Evolutionary conservation across 2,329 filamentous ascomycete species (phyloP).

Genomic region (Dothideomycetes sp.): DNA sequence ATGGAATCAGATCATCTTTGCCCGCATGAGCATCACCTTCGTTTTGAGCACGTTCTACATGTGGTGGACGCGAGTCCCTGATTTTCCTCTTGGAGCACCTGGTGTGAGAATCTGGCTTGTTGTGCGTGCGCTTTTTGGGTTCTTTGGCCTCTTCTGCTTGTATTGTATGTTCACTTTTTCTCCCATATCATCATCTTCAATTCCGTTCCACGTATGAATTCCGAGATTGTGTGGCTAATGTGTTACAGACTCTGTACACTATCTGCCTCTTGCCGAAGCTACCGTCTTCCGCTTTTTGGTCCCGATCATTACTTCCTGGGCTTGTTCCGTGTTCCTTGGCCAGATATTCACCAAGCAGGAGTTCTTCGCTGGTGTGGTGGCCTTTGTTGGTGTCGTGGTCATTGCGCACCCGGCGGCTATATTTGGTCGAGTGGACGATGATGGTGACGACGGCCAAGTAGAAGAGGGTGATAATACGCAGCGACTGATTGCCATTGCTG

Average conservation of each 20-base stretch:
- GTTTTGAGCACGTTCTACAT: slow-evolving; percentile 1
- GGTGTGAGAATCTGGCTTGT: slow-evolving; percentile 1
- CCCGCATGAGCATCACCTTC: slow-evolving; percentile 4
- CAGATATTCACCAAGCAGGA: slow-evolving; percentile 1
- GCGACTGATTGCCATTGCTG: slow-evolving; percentile 3
- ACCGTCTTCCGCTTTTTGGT: slow-evolving; percentile 6
- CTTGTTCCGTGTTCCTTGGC: slow-evolving; percentile 4
- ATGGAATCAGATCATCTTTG: slow-evolving; percentile 4
- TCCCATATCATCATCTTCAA: too few relatives aligned
- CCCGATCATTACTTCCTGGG: slow-evolving; percentile 6
- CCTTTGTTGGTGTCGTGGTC: slow-evolving; percentile 2
- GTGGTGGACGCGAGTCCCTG: slow-evolving; percentile 3
- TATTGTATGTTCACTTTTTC: slow-evolving; percentile 1
- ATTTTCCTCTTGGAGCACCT: slow-evolving; percentile 1
- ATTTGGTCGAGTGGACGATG: slow-evolving; percentile 3
- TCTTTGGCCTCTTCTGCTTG: slow-evolving; percentile 5
- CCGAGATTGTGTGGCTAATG: too few relatives aligned
- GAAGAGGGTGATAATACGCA: background rate
- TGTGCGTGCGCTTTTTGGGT: background rate
- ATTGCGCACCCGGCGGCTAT: slow-evolving; percentile 6
- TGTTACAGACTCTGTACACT: slow-evolving; percentile 7
- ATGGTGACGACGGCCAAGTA: background rate
- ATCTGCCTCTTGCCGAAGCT: slow-evolving; percentile 4
- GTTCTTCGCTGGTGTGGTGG: slow-evolving; percentile 2
- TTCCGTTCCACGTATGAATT: too few relatives aligned